These are phyloP conservation scores for Mycena capillaripes DNA, from an alignment of 768 basidiomycete species.

Conservation along the genomic window DNA sequence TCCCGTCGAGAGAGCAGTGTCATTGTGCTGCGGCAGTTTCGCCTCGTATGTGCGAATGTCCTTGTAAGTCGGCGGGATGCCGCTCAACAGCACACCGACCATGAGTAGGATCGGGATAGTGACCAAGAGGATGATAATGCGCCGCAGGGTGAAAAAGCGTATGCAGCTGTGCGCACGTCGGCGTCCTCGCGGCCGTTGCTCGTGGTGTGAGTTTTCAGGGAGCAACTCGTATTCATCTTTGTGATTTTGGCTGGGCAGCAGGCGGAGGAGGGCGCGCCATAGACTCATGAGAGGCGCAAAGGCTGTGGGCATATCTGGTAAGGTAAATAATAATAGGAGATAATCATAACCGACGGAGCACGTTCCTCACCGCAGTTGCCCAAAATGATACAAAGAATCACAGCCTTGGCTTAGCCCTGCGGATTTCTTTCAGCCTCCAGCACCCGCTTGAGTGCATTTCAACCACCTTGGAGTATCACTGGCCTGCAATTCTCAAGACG, in stretches of 20 bases:
- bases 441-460: too few relatives aligned
- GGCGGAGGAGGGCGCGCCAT: constrained; percentile 26
- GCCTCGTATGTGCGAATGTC: constrained; percentile 53
- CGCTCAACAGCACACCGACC: constrained; percentile 50
- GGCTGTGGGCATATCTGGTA: not conserved
- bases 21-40: constrained; percentile 55
- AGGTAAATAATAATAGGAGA: constrained; percentile 2
- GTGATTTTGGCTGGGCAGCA: constrained; percentile 7
- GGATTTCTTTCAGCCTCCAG: not conserved
- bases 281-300: constrained; percentile 21
- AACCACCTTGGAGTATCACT: not conserved
- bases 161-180: constrained; percentile 25
- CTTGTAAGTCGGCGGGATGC: constrained; percentile 55
- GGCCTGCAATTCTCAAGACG: not conserved
- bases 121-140: constrained; percentile 42
- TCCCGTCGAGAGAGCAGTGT: constrained; percentile 34
- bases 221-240: constrained; percentile 34
- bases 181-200: constrained; percentile 22
- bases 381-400: not conserved
- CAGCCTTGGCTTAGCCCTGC: not conserved
- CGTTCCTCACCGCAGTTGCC: constrained; percentile 11
- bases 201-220: constrained; percentile 31
- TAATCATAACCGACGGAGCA: not conserved
- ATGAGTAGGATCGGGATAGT: constrained; percentile 40
- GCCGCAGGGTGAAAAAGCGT: constrained; percentile 44